Conservation (phyloP, 225 moss, liverwort and hornwort genomes). For the Climacium dendroides region DNA sequence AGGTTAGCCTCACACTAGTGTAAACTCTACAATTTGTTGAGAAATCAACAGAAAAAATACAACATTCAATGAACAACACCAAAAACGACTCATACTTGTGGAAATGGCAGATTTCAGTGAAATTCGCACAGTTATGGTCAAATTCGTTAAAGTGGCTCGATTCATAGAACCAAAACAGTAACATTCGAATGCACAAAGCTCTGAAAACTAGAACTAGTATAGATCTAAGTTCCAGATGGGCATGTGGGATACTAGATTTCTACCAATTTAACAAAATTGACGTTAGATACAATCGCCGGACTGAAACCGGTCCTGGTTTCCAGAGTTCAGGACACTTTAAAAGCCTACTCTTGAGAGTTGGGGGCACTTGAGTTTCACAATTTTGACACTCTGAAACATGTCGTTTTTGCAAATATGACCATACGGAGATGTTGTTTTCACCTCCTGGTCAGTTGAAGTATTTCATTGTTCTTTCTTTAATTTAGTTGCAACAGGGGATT, state of each 20-base stretch:
- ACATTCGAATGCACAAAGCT: neutral
- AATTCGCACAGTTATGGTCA: neutral
- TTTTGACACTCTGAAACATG: neutral
- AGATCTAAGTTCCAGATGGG: neutral
- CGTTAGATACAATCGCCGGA: neutral
- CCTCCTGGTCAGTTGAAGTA: neutral
- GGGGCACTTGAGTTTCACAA: neutral
- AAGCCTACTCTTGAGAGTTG: neutral
- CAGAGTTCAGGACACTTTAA: neutral
- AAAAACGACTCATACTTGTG: neutral
- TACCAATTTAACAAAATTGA: neutral
- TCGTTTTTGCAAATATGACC: neutral
- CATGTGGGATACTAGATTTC: neutral
- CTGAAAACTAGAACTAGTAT: neutral
- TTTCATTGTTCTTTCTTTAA: too few relatives aligned
- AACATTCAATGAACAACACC: neutral
- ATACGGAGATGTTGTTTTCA: neutral
- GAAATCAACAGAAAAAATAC: neutral
- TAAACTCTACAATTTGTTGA: neutral
- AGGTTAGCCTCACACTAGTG: neutral
- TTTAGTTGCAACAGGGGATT: too few relatives aligned
- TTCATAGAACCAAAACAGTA: neutral
- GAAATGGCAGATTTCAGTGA: neutral
- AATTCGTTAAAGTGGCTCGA: neutral
- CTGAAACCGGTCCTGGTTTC: neutral